These are phyloP conservation scores for Elongisporangium prolatum DNA, from an alignment of 352 stramenopile genomes.

Conservation along the genomic window DNA sequence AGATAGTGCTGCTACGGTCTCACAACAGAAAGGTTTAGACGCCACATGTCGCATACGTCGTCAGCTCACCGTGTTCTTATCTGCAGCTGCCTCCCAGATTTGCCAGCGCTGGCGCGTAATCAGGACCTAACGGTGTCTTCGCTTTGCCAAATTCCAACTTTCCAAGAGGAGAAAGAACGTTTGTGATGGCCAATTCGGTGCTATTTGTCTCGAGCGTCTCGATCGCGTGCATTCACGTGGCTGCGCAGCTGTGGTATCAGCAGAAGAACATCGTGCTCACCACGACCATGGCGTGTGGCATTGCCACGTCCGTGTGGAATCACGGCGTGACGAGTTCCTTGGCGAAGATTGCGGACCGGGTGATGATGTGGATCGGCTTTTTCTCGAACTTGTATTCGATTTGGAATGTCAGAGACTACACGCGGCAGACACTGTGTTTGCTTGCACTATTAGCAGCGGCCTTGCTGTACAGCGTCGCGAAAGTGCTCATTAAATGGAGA, in stretches of 20 bases:
- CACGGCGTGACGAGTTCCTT: conserved; percentile 7
- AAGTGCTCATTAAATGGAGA: conserved; percentile 1
- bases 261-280: conserved; percentile 5
- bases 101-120: too few relatives aligned
- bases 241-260: conserved; percentile 1
- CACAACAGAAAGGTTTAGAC: too few relatives aligned
- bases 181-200: conserved; percentile 9
- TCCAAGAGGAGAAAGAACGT: too few relatives aligned
- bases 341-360: conserved; percentile 8
- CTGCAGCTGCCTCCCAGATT: too few relatives aligned
- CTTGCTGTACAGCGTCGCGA: conserved; percentile 12
- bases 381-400: conserved; percentile 8
- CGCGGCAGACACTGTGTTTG: conserved; percentile 3
- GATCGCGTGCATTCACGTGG: conserved; percentile 6
- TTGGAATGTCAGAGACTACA: conserved; percentile 5
- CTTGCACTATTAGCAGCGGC: conserved; percentile 7
- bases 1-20: too few relatives aligned
- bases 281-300: conserved; percentile 8
- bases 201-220: conserved; percentile 13
- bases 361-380: conserved; percentile 15
- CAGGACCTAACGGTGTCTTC: too few relatives aligned
- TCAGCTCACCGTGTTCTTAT: too few relatives aligned
- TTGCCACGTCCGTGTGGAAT: conserved; percentile 16
- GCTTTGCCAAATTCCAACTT: too few relatives aligned
- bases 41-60: too few relatives aligned